phyloP scores from a whole-genome alignment of 2,329 filamentous ascomycete genomes.

The Huntiella abstrusa region DNA sequence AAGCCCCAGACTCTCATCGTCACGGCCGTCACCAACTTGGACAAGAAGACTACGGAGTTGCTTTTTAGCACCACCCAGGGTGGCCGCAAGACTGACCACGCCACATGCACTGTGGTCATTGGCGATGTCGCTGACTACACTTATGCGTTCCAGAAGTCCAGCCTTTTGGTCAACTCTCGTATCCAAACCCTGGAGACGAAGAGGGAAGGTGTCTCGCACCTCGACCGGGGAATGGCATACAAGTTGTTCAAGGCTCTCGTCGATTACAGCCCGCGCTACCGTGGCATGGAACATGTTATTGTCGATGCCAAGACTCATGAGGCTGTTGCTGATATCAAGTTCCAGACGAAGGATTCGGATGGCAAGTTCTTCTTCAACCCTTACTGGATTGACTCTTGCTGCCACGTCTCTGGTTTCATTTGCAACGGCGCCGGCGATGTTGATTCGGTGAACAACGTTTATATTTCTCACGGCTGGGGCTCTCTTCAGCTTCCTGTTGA shows the following conservation, averaged over 20 bases:
- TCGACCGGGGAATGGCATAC: conserved; percentile 60
- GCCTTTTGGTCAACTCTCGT: conserved; percentile 49
- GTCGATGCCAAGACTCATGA: conserved; percentile 32
- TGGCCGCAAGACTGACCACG: conserved; percentile 39
- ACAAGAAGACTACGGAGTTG: conserved; percentile 33
- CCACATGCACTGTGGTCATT: conserved; percentile 40
- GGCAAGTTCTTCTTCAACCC: conserved; percentile 37
- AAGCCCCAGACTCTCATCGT: conserved; percentile 40
- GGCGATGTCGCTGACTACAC: conserved; percentile 42
- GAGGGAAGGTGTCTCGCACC: conserved; percentile 46
- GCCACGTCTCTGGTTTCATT: conserved; percentile 42
- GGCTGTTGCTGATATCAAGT: conserved; percentile 31
- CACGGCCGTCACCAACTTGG: conserved; percentile 38
- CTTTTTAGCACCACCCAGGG: conserved; percentile 42
- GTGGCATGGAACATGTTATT: conserved; percentile 40
- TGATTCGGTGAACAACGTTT: conserved; percentile 34
- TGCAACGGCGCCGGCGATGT: conserved; percentile 39
- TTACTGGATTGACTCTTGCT: conserved; percentile 39
- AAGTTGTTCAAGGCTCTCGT: conserved; percentile 43
- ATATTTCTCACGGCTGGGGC: conserved; percentile 41
- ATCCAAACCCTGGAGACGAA: conserved; percentile 40
- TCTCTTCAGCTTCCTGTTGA: conserved; percentile 31
- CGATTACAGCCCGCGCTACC: conserved; percentile 34
- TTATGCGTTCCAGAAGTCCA: conserved; percentile 45
- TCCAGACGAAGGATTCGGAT: conserved; percentile 28